Conservation (phyloP, 768 basidiomycete genomes). For the Imleria badia region DNA sequence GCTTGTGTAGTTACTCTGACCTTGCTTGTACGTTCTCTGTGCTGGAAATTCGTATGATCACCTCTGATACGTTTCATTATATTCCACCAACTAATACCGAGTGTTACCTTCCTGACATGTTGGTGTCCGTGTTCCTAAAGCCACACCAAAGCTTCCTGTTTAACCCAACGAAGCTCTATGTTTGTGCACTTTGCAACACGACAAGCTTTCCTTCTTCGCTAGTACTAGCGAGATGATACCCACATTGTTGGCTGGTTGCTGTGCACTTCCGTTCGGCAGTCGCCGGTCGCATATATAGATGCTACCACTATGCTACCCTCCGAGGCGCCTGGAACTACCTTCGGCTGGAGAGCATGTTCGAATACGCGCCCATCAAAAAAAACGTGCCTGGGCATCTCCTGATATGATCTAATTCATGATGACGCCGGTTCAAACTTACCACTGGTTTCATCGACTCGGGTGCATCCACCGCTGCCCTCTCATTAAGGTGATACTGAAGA, state of each 20-base stretch:
- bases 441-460: neutral
- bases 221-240: neutral
- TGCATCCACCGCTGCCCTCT: neutral
- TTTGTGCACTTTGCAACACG: neutral
- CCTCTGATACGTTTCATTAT: neutral
- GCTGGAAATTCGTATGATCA: neutral
- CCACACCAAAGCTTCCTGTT: too few relatives aligned
- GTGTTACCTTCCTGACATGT: too few relatives aligned
- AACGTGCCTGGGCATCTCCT: neutral
- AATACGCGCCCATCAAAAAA: neutral
- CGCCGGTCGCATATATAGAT: too few relatives aligned
- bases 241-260: neutral
- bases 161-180: too few relatives aligned
- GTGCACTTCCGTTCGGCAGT: too few relatives aligned
- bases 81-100: neutral
- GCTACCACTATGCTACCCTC: too few relatives aligned
- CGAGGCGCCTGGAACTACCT: too few relatives aligned
- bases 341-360: neutral
- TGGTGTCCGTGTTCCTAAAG: too few relatives aligned
- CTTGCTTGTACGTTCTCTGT: neutral
- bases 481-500: too few relatives aligned
- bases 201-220: neutral
- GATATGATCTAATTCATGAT: too few relatives aligned
- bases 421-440: neutral
- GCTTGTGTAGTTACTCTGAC: neutral